Evolutionary conservation across 768 basidiomycete genomes (phyloP).

Genomic region (Gelatoporia subvermispora): DNA sequence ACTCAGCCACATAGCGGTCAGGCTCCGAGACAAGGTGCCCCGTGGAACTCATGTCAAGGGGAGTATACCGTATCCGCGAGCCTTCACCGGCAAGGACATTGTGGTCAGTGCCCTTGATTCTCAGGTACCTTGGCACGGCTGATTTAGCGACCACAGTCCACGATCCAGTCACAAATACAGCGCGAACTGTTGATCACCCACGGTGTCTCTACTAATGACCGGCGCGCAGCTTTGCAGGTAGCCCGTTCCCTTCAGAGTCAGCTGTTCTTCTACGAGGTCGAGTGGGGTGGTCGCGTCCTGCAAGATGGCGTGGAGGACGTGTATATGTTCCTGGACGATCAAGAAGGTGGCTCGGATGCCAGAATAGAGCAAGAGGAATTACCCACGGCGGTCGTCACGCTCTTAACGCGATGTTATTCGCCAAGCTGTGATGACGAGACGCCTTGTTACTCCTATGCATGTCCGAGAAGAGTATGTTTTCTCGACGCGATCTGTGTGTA

Average conservation of each 20-base stretch:
- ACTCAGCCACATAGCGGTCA: conserved; percentile 83
- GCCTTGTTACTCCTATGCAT: conserved; percentile 79
- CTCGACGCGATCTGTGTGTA: background rate
- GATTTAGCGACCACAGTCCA: conserved; percentile 51
- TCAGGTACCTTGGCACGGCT: background rate
- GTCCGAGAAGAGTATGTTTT: conserved; percentile 60
- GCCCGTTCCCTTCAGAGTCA: conserved; percentile 89
- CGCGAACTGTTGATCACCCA: conserved; percentile 76
- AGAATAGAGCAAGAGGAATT: conserved; percentile 63
- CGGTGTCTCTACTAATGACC: conserved; percentile 68
- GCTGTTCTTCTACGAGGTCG: conserved; percentile 95
- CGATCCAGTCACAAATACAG: conserved; percentile 84
- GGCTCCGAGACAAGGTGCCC: conserved; percentile 86
- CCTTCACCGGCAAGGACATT: conserved; percentile 93
- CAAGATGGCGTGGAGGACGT: conserved; percentile 91
- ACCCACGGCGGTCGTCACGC: conserved; percentile 87
- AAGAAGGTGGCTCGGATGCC: conserved; percentile 57
- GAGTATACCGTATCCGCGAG: conserved; percentile 82
- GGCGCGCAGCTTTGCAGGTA: conserved; percentile 80
- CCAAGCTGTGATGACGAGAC: conserved; percentile 78
- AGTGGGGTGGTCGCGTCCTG: conserved; percentile 81
- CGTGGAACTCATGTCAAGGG: conserved; percentile 87
- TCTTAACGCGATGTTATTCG: conserved; percentile 87
- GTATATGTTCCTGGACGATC: conserved; percentile 87
- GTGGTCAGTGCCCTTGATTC: conserved; percentile 57